Evolutionary conservation across 306 rosid genomes (phyloP).

Genomic region (Chamaecrista fasciculata): DNA sequence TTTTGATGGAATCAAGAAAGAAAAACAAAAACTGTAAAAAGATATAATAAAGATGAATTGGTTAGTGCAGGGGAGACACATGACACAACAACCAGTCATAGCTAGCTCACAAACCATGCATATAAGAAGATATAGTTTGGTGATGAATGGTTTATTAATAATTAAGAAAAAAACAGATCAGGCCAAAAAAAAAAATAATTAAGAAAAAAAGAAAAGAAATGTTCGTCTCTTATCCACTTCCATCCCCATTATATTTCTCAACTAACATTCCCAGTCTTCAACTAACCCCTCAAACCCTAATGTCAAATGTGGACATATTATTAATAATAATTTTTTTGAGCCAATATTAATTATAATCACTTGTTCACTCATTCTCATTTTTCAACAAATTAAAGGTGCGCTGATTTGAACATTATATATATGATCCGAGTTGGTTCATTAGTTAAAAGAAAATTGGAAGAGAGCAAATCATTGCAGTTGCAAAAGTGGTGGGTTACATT

Average conservation of each 20-base stretch:
- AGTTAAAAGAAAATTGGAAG: background rate
- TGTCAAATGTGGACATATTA: background rate
- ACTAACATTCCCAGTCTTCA: slow-evolving; percentile 6
- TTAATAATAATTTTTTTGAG: too few species aligned
- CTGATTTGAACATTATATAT: background rate
- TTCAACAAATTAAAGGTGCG: too few species aligned
- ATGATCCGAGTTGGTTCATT: background rate
- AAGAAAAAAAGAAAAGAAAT: too few species aligned
- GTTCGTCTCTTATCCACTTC: background rate
- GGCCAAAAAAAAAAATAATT: too few species aligned
- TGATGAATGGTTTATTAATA: too few species aligned
- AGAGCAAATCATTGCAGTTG: background rate
- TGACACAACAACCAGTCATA: background rate
- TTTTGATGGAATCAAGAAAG: too few species aligned
- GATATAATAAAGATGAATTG: background rate
- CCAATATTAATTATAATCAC: background rate
- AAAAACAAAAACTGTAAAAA: background rate
- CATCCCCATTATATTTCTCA: background rate
- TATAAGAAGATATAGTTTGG: too few species aligned
- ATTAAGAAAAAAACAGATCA: too few species aligned
- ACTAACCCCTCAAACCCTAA: background rate
- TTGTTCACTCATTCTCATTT: background rate
- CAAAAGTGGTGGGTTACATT: background rate
- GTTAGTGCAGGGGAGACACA: background rate
- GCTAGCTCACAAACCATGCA: too few species aligned